Conservation (phyloP, 2,329 filamentous ascomycete species). For the Xylariomycetidae sp. region DNA sequence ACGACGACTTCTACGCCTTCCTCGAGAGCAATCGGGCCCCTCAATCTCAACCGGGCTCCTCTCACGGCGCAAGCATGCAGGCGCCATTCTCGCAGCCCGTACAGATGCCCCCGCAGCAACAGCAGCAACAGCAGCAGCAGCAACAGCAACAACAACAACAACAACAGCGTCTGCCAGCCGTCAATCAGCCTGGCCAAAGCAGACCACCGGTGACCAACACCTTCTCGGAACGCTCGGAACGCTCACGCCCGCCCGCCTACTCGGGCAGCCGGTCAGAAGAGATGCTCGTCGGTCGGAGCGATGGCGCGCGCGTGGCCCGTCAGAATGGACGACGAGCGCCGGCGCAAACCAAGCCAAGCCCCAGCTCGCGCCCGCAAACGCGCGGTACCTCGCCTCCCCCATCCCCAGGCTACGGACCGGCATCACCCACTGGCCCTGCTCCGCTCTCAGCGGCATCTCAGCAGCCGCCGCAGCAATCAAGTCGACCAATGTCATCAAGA, state of each 20-base stretch:
- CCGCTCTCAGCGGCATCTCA: slow-evolving; percentile 14
- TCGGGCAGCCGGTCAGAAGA: slow-evolving; percentile 27
- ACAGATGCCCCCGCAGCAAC: slow-evolving; percentile 8
- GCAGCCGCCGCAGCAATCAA: slow-evolving; percentile 6
- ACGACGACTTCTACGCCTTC: slow-evolving; percentile 28
- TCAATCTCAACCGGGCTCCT: slow-evolving; percentile 1
- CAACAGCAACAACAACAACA: slow-evolving; percentile 17
- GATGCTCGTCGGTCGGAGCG: slow-evolving; percentile 21
- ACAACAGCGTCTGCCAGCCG: slow-evolving; percentile 9
- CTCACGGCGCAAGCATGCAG: slow-evolving; percentile 8
- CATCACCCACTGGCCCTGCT: too few species aligned
- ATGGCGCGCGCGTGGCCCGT: slow-evolving; percentile 15
- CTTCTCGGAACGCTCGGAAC: slow-evolving; percentile 18
- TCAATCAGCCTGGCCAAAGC: slow-evolving; percentile 15
- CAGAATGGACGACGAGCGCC: slow-evolving; percentile 15
- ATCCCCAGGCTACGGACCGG: too few species aligned
- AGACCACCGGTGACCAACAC: slow-evolving; percentile 24
- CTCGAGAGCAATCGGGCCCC: slow-evolving; percentile 22
- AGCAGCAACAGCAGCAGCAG: slow-evolving; percentile 12
- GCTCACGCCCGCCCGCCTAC: slow-evolving; percentile 24
- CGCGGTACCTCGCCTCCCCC: too few species aligned
- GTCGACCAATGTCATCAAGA: too few species aligned
- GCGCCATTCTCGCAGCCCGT: too few species aligned
- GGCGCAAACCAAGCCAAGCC: slow-evolving; percentile 16
- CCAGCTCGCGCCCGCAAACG: slow-evolving; percentile 19